These are phyloP conservation scores for Hirschfeldia incana DNA, from an alignment of 345 rosid species.

Conservation along the genomic window DNA sequence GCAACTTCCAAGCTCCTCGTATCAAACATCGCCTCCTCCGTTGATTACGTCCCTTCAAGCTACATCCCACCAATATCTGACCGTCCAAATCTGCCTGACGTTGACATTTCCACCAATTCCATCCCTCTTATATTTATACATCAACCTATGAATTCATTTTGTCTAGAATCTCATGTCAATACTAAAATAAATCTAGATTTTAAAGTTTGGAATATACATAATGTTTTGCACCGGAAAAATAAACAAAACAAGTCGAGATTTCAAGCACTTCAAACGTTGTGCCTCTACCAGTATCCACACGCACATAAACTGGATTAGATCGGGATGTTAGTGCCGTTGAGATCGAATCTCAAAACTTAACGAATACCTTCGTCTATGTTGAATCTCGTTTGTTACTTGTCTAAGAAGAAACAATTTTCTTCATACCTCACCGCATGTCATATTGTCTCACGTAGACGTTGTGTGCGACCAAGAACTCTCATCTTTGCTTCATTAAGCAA, in stretches of 20 bases:
- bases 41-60: slow-evolving; percentile 47
- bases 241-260: neutral
- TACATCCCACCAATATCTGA: slow-evolving; percentile 60
- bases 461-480: no score
- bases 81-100: slow-evolving; percentile 57
- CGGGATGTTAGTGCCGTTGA: neutral
- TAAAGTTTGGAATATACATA: neutral
- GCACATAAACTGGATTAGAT: neutral
- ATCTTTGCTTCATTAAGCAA: no score
- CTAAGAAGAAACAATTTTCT: no score
- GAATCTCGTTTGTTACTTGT: no score
- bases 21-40: slow-evolving; percentile 47
- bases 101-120: slow-evolving; percentile 35
- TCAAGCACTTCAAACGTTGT: neutral
- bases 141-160: neutral
- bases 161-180: neutral
- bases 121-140: slow-evolving; percentile 44
- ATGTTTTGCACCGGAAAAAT: neutral
- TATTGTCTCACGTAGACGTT: no score
- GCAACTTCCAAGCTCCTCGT: slow-evolving; percentile 41
- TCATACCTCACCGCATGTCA: no score
- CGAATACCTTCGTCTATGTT: no score
- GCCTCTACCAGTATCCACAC: neutral
- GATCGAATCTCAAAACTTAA: neutral
- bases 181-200: neutral